These are phyloP conservation scores for Chondrus crispus DNA, from an alignment of 23 red algal genomes.

Conservation along the genomic window DNA sequence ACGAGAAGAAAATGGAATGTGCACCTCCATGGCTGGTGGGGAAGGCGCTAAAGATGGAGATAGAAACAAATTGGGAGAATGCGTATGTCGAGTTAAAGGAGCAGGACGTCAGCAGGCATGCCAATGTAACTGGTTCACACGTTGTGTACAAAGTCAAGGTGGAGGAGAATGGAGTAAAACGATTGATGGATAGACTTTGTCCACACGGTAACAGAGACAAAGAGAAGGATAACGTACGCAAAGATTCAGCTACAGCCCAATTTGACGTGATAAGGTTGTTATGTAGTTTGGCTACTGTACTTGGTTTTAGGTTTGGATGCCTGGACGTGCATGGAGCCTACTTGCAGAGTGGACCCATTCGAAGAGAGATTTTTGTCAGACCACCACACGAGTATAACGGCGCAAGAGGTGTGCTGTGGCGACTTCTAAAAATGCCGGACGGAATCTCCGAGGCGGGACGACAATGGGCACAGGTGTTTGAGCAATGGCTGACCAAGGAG, in stretches of 20 bases:
- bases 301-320: not conserved
- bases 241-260: not conserved
- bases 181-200: slow-evolving; percentile 2
- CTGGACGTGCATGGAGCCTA: not conserved
- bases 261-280: not conserved
- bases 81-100: not conserved
- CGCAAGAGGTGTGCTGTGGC: not conserved
- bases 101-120: not conserved
- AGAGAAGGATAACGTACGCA: slow-evolving; percentile 8
- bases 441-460: not conserved
- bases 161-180: not conserved
- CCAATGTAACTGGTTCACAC: not conserved
- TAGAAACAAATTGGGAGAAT: not conserved
- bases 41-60: not conserved
- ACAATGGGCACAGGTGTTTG: not conserved
- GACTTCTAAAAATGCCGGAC: not conserved
- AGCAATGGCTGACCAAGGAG: not conserved
- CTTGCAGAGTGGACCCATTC: slow-evolving; percentile 1
- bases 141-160: not conserved
- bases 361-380: not conserved
- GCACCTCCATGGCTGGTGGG: slow-evolving; percentile 4
- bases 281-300: not conserved
- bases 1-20: not conserved
- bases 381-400: not conserved
- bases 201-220: slow-evolving; percentile 1